A percentile compares a stretch with the other conserved stretches of the same genome.
Conservation (phyloP, 2,329 filamentous ascomycete genomes). For the Diaporthe velutina region DNA sequence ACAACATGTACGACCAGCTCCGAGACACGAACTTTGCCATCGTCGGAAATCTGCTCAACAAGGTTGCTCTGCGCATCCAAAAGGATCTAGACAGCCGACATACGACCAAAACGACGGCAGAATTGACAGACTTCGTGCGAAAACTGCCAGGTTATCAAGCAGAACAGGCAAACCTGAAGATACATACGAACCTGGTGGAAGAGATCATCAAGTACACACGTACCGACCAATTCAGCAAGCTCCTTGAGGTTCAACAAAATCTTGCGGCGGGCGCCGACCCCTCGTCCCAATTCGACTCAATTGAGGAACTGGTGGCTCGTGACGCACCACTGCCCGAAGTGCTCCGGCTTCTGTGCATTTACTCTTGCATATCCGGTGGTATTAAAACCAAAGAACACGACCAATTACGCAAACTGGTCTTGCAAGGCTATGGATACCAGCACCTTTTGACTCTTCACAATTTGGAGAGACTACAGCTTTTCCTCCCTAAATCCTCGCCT, state of each 20-base stretch:
- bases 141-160: slow-evolving; percentile 93
- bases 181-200: slow-evolving; percentile 92
- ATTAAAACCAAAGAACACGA: slow-evolving; percentile 92
- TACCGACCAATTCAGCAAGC: slow-evolving; percentile 87
- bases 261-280: slow-evolving; percentile 92
- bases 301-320: slow-evolving; percentile 94
- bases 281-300: slow-evolving; percentile 87
- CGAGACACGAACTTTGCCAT: slow-evolving; percentile 96
- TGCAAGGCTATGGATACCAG: slow-evolving; percentile 95
- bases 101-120: slow-evolving; percentile 86
- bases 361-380: slow-evolving; percentile 90
- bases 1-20: slow-evolving; percentile 88
- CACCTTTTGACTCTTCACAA: slow-evolving; percentile 91
- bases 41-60: slow-evolving; percentile 89
- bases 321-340: slow-evolving; percentile 85
- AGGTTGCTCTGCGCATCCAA: slow-evolving; percentile 87
- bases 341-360: slow-evolving; percentile 87
- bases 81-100: slow-evolving; percentile 90
- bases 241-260: slow-evolving; percentile 95
- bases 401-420: slow-evolving; percentile 85
- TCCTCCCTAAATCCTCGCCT: slow-evolving; percentile 82
- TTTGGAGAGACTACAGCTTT: slow-evolving; percentile 89
- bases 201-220: slow-evolving; percentile 95
- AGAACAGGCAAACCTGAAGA: slow-evolving; percentile 91
- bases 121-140: slow-evolving; percentile 94